Conservation (phyloP, 768 basidiomycete species). For the Rhodocollybia butyracea region DNA sequence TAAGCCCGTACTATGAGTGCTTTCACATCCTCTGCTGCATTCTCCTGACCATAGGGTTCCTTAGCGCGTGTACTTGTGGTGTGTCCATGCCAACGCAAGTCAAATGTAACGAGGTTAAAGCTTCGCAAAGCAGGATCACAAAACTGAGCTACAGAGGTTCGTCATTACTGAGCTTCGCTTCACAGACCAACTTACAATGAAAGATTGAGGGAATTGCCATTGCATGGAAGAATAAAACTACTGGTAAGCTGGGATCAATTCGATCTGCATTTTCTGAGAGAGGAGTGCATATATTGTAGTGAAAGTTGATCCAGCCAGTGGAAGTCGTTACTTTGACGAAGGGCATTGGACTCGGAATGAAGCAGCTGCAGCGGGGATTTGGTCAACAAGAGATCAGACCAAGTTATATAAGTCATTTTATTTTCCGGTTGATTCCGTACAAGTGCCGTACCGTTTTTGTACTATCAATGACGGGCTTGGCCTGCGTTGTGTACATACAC, state of each 20-base stretch:
- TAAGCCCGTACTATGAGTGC: slow-evolving; percentile 26
- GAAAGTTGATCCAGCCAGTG: slow-evolving; percentile 1
- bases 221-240: slow-evolving; percentile 8
- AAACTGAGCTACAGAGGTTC: background rate
- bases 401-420: no score
- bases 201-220: background rate
- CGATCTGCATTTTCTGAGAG: background rate
- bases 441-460: no score
- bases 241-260: slow-evolving; percentile 1
- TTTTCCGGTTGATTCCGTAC: no score
- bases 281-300: slow-evolving; percentile 11
- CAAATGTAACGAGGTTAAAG: slow-evolving; percentile 35
- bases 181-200: background rate
- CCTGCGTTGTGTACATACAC: no score
- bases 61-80: slow-evolving; percentile 25
- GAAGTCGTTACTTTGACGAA: background rate
- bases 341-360: background rate
- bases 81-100: slow-evolving; percentile 30
- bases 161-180: background rate
- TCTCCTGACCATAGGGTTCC: slow-evolving; percentile 22
- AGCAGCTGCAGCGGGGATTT: no score
- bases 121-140: slow-evolving; percentile 26
- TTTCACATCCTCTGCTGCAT: slow-evolving; percentile 28
- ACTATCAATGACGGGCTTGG: no score
- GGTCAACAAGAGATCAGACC: no score